Evolutionary conservation across 371 early-diverging fungal genomes (phyloP), one percentile per base, ranked within the genome.

Genomic region (Syncephalastrum monosporum): DNA sequence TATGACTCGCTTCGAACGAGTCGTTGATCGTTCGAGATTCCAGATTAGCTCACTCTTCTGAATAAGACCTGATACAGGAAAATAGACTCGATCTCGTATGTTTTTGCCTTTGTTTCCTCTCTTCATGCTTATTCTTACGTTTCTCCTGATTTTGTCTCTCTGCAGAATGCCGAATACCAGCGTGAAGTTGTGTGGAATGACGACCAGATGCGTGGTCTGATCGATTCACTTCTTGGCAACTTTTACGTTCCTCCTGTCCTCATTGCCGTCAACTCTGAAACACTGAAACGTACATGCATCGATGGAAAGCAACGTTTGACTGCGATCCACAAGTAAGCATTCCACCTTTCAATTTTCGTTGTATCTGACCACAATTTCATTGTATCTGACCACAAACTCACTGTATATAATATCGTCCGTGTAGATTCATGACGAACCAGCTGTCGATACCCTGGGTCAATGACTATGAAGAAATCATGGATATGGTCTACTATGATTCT

Each of bases 251-350:
- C 72, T 14, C 76, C 72, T 2, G 27, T 75, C 10, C 38, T 75
- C 15, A 68, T 72, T 58, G 59, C 71, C 0, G 53, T 60, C 38
- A 33, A 33, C 38, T 33, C 38, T 33, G 38, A 33, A 33, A 33
- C 38, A 33, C 1, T 33, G 63, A 33, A 48, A 62, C 68, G 69
- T 44, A 53, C 60, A 4, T 72, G 70, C 21, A 64, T 75, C 42
- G 72, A 75, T 47, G 76, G 76, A 17, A 75, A 75, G 33, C 76
- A 75, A 29, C 45, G 75, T 25, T 42, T 75, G 16, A 70, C 72
- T 4, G 59, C 75, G 0, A 64, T 70, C 14, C 47, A 59, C 23
- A 61, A 55, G 75, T 69, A 65, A 49, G 41, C 7, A 47, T 21
- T 21, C 21, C 21, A 21, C 21, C 21, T 21, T 21, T 21, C 12